These are phyloP conservation scores for Metschnikowia borealis DNA, from an alignment of 805 yeast genomes.

Conservation along the genomic window DNA sequence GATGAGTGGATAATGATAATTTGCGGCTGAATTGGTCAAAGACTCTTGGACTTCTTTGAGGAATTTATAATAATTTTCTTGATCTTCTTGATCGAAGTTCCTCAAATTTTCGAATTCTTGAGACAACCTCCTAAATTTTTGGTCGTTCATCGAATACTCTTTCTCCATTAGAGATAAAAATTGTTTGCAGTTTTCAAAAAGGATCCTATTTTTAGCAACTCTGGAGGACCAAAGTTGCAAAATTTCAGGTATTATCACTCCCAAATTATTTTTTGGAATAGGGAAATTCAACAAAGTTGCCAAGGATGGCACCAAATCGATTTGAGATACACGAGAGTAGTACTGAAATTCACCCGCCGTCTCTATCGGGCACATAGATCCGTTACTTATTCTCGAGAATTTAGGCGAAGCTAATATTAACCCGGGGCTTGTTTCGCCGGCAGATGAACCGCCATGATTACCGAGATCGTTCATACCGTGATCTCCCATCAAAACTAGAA, in stretches of 20 bases:
- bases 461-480: slow-evolving; percentile 97
- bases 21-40: slow-evolving; percentile 61
- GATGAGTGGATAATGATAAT: slow-evolving; percentile 60
- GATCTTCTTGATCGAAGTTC: slow-evolving; percentile 9
- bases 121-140: slow-evolving; percentile 12
- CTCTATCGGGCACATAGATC: slow-evolving; percentile 34
- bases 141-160: slow-evolving; percentile 23
- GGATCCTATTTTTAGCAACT: slow-evolving; percentile 29
- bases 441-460: slow-evolving; percentile 93
- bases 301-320: slow-evolving; percentile 71
- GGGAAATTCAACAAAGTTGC: slow-evolving; percentile 59
- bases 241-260: slow-evolving; percentile 60
- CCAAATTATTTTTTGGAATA: slow-evolving; percentile 70
- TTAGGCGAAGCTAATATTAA: slow-evolving; percentile 64
- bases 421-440: slow-evolving; percentile 89
- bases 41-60: slow-evolving; percentile 46
- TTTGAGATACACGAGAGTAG: slow-evolving; percentile 53
- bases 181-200: slow-evolving; percentile 58
- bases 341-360: slow-evolving; percentile 47
- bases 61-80: slow-evolving; percentile 26
- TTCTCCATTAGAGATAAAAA: slow-evolving; percentile 46
- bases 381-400: slow-evolving; percentile 30
- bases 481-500: slow-evolving; percentile 81
- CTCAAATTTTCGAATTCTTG: slow-evolving; percentile 9
- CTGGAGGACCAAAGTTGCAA: slow-evolving; percentile 46